A percentile compares a stretch with the other conserved stretches of the same genome.
Evolutionary conservation across 1,284 basidiomycete genomes (phyloP).

Genomic region (Pyrrhoderma lamaoense): DNA sequence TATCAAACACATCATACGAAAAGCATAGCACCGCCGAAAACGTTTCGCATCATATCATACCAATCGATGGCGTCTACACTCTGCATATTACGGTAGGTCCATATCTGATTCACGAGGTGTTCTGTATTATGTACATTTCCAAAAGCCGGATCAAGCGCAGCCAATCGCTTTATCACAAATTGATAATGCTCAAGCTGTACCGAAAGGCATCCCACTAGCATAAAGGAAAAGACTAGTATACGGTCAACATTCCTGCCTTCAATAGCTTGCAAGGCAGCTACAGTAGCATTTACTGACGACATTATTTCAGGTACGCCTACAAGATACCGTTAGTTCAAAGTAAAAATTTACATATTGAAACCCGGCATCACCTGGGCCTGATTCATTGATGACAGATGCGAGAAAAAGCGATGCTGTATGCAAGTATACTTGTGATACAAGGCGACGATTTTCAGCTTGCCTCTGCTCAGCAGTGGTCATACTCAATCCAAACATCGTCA

Average conservation of each 20-base stretch:
- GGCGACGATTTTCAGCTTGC: too few species aligned
- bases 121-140: constrained; percentile 58
- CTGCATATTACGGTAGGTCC: constrained; percentile 53
- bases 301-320: constrained; percentile 69
- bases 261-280: constrained; percentile 34
- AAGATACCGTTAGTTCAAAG: constrained; percentile 16
- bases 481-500: constrained; percentile 3
- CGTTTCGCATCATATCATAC: constrained; percentile 46
- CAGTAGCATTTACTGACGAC: constrained; percentile 43
- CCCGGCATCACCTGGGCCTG: constrained; percentile 49
- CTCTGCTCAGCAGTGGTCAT: too few species aligned
- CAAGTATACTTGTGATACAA: constrained; percentile 43
- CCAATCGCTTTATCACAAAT: constrained; percentile 51
- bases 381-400: constrained; percentile 61
- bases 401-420: constrained; percentile 65
- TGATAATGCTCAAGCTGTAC: constrained; percentile 55
- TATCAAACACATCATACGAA: constrained; percentile 38
- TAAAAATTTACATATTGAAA: background rate
- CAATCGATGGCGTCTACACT: constrained; percentile 48
- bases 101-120: constrained; percentile 56
- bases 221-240: constrained; percentile 61
- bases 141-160: constrained; percentile 47
- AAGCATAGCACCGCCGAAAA: constrained; percentile 46
- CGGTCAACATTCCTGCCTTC: constrained; percentile 43
- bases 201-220: constrained; percentile 62